Percentiles rank a stretch among this genome's conserved stretches.
phyloP scores from a whole-genome alignment of 495 filamentous ascomycete genomes.

The Cercophora sp. region DNA sequence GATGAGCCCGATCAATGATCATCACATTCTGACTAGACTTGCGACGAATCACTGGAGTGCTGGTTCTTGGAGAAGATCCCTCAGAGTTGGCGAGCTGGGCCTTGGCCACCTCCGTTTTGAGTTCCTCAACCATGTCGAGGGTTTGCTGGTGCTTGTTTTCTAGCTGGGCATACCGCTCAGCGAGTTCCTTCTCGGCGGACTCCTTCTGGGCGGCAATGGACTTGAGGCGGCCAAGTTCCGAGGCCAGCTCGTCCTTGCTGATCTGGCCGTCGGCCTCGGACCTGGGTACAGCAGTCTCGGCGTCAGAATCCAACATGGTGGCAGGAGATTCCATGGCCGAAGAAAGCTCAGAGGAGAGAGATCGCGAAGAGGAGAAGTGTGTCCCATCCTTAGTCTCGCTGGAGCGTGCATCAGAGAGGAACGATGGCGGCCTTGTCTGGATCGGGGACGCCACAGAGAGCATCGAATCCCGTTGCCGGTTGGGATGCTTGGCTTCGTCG shows the following conservation, averaged over 20 bases:
- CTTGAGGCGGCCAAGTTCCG: slow-evolving; percentile 69
- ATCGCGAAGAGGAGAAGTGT: slow-evolving; percentile 84
- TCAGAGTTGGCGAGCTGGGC: slow-evolving; percentile 55
- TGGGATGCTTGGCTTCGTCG: slow-evolving; percentile 73
- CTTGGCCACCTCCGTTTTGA: slow-evolving; percentile 80
- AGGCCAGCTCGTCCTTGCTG: slow-evolving; percentile 37
- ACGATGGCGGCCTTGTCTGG: slow-evolving; percentile 73
- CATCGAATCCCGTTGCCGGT: slow-evolving; percentile 48
- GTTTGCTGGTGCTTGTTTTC: slow-evolving; percentile 78
- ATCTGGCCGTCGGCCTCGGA: slow-evolving; percentile 30
- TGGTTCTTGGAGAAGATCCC: slow-evolving; percentile 59
- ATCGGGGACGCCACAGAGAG: slow-evolving; percentile 54
- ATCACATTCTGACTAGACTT: slow-evolving; percentile 92
- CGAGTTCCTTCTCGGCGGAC: slow-evolving; percentile 62
- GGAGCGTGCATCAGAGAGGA: slow-evolving; percentile 83
- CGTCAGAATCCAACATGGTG: slow-evolving; percentile 57
- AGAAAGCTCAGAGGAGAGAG: slow-evolving; percentile 93
- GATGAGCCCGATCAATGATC: slow-evolving; percentile 84
- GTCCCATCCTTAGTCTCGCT: slow-evolving; percentile 70
- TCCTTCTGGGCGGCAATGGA: slow-evolving; percentile 72
- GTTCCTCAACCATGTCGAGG: slow-evolving; percentile 78
- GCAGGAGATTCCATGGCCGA: slow-evolving; percentile 81
- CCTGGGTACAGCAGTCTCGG: slow-evolving; percentile 43
- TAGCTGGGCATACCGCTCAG: slow-evolving; percentile 73
- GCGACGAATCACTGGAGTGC: slow-evolving; percentile 73